phyloP scores from a whole-genome alignment of 2,329 filamentous ascomycete genomes.

The Fusarium nygamai region DNA sequence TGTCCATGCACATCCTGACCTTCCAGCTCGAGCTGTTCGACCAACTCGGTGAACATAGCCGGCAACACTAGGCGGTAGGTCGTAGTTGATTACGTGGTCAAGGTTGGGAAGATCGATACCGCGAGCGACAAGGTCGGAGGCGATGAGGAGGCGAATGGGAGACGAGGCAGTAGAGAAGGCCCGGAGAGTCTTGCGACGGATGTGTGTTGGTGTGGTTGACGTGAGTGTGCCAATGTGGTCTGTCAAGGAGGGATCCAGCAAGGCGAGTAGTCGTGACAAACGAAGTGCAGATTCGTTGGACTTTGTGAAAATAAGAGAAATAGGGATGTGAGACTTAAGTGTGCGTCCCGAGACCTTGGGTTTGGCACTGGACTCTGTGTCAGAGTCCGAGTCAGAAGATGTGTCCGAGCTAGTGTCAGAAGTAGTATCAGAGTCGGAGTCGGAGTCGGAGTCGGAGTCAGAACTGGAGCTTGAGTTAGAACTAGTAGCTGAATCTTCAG shows the following conservation, averaged over 20 bases:
- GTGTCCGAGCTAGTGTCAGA: conserved; percentile 40
- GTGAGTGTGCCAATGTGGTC: conserved; percentile 75
- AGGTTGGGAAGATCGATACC: conserved; percentile 85
- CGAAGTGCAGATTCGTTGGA: conserved; percentile 90
- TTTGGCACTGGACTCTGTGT: conserved; percentile 43
- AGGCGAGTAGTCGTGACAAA: conserved; percentile 78
- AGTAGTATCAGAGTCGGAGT: conserved; percentile 46
- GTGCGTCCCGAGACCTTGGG: conserved; percentile 17
- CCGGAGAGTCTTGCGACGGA: conserved; percentile 72
- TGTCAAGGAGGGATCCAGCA: conserved; percentile 70
- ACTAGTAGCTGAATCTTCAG: conserved; percentile 49
- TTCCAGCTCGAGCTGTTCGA: conserved; percentile 85
- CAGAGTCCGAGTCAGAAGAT: conserved; percentile 43
- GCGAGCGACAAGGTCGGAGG: conserved; percentile 91
- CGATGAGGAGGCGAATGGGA: conserved; percentile 79
- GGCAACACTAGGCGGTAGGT: conserved; percentile 82
- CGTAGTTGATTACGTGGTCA: conserved; percentile 92
- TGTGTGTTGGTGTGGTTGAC: conserved; percentile 78
- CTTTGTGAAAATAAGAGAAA: conserved; percentile 85
- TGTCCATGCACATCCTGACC: conserved; percentile 83
- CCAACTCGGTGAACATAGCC: conserved; percentile 93
- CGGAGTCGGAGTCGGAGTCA: conserved; percentile 35
- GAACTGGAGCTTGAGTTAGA: conserved; percentile 40
- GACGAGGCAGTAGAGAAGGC: conserved; percentile 74
- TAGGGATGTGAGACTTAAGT: conserved; percentile 48